phyloP scores from a whole-genome alignment of 2,329 filamentous ascomycete genomes.

The Neurospora sp. region DNA sequence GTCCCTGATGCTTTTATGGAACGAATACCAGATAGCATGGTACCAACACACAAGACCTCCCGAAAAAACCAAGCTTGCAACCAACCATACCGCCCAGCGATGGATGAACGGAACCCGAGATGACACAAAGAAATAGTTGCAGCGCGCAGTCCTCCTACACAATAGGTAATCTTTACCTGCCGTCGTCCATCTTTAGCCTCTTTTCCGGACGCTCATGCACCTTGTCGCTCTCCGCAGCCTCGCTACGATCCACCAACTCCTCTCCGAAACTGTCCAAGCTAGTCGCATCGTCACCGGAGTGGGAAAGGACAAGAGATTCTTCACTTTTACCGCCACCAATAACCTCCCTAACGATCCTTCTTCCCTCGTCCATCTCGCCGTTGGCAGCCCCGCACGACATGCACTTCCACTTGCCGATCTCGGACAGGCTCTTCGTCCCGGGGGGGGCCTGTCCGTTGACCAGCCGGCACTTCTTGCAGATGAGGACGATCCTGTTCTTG shows the following conservation, averaged over 20 bases:
- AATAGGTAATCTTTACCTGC: not conserved
- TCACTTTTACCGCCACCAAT: conserved; percentile 21
- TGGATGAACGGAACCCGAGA: not conserved
- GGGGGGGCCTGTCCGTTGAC: conserved; percentile 96
- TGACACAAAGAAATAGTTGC: not conserved
- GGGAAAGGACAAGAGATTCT: not conserved
- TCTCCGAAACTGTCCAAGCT: not conserved
- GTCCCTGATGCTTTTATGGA: not conserved
- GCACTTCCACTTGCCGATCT: conserved; percentile 82
- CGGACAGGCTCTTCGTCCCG: conserved; percentile 64
- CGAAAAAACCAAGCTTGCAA: not conserved
- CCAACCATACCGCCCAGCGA: not conserved
- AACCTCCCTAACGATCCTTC: conserved; percentile 61
- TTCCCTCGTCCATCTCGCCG: conserved; percentile 67
- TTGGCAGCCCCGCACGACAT: conserved; percentile 76
- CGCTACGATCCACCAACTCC: not conserved
- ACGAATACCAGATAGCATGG: not conserved
- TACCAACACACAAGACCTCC: not conserved
- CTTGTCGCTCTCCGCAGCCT: not conserved
- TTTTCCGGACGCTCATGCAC: not conserved
- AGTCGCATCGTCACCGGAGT: not conserved
- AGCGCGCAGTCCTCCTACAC: not conserved
- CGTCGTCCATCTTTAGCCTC: not conserved
- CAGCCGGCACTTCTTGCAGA: conserved; percentile 71
- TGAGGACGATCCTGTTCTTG: conserved; percentile 81